These are phyloP conservation scores for Paramarasmius palmivorus DNA, from an alignment of 1,284 basidiomycete species.

Conservation along the genomic window DNA sequence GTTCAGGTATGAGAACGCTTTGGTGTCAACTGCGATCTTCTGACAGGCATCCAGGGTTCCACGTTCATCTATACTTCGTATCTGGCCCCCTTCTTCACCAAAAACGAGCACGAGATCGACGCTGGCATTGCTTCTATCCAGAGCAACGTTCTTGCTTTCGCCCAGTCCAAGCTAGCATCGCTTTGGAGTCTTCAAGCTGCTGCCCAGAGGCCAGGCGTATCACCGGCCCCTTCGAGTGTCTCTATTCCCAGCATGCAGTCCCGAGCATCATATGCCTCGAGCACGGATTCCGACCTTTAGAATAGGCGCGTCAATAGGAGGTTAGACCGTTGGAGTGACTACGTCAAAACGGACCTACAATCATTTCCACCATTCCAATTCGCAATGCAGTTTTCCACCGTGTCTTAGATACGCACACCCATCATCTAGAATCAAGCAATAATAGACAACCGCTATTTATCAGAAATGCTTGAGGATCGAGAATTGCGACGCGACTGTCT, in stretches of 20 bases:
- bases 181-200: constrained; percentile 42
- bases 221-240: constrained; percentile 19
- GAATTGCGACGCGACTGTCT: too few relatives aligned
- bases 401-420: too few relatives aligned
- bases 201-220: constrained; percentile 2
- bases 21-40: background rate
- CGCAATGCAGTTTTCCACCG: too few relatives aligned
- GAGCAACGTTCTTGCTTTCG: constrained; percentile 50
- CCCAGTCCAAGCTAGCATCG: constrained; percentile 46
- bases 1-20: constrained; percentile 54
- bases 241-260: constrained; percentile 15
- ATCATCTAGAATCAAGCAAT: too few relatives aligned
- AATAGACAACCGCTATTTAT: too few relatives aligned
- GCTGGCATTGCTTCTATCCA: constrained; percentile 57
- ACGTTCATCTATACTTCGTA: constrained; percentile 69
- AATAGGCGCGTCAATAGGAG: too few relatives aligned
- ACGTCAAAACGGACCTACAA: background rate
- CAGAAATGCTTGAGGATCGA: too few relatives aligned
- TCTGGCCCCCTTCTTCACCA: constrained; percentile 64
- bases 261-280: constrained; percentile 1
- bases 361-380: background rate
- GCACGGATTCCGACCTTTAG: constrained; percentile 3
- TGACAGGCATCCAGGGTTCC: constrained; percentile 53
- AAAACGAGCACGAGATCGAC: constrained; percentile 71
- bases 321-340: too few relatives aligned